phyloP scores from a whole-genome alignment of 2,329 filamentous ascomycete genomes.

The Alternaria panax region DNA sequence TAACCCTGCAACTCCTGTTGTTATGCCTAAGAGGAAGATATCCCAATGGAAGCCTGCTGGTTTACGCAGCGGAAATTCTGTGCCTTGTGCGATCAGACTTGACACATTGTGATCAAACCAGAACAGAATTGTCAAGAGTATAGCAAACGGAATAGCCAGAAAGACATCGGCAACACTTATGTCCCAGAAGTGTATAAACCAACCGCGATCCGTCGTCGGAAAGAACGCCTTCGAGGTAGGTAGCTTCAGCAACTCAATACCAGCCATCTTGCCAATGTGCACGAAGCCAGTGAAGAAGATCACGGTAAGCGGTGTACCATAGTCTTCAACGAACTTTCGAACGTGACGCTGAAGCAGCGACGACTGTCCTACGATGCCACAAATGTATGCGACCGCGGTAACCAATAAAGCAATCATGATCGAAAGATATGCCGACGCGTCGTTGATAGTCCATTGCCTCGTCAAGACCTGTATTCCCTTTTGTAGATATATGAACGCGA shows the following conservation, averaged over 20 bases:
- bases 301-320: constrained; percentile 72
- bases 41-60: constrained; percentile 69
- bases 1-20: constrained; percentile 63
- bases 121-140: constrained; percentile 83
- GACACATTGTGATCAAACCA: constrained; percentile 85
- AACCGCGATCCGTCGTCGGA: constrained; percentile 75
- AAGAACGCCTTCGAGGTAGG: constrained; percentile 80
- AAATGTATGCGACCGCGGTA: constrained; percentile 77
- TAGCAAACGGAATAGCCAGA: constrained; percentile 83
- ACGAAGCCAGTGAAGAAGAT: constrained; percentile 92
- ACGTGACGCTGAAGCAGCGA: constrained; percentile 77
- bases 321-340: constrained; percentile 86
- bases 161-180: constrained; percentile 77
- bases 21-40: constrained; percentile 64
- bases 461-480: constrained; percentile 88
- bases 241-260: constrained; percentile 72
- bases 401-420: constrained; percentile 79
- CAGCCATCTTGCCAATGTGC: constrained; percentile 82
- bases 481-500: constrained; percentile 89
- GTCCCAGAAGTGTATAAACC: constrained; percentile 86
- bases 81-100: constrained; percentile 64
- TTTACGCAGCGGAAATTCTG: constrained; percentile 64
- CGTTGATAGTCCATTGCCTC: constrained; percentile 70
- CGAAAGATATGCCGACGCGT: constrained; percentile 76
- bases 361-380: constrained; percentile 73